Evolutionary conservation across 371 early-diverging fungal genomes (phyloP), one percentile per base, ranked within the genome.

Genomic region (Lichtheimia hyalospora): DNA sequence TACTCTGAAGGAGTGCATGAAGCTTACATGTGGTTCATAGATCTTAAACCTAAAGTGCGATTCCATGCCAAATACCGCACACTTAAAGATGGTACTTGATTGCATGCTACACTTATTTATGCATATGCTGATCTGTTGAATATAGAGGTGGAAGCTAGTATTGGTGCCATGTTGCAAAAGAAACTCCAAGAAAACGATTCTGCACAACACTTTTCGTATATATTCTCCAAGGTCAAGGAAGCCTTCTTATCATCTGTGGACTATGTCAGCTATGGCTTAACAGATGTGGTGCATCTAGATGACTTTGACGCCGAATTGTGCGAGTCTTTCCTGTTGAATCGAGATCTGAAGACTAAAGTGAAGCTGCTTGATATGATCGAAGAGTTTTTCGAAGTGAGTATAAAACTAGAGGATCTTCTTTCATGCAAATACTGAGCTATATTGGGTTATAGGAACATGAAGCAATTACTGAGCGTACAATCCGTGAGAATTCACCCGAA

Each of bases 101-200:
- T 21, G 49, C 6, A 6, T 34, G 27, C 3, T 28, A 20, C 13
- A 27, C 43, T n/a, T 40, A 6, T 41, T 2, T 49, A 28, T 28
- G 25, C 34, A 24, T 25, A 3, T 53, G 14, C 18, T 14, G 39
- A 10, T 8, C 34, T 34, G 6, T 4, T 34, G 34, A 34, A 8
- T 52, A 24, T 58, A 89, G 90, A 89, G 73, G 82, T 89, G 49
- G 86, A 88, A 64, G 74, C 66, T 21, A 85, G 81, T 20, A 60
- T 88, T n/a, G 71, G 75, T 34, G 57, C 73, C 0, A 79, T 75
- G 59, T 62, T 89, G 7, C 54, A 75, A 28, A 58, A 69, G 8
- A 73, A 74, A 23, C 56, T 89, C 41, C 61, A 69, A 27, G 67
- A 77, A 43, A 62, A 74, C 14, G 70, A 81, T 49, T 60, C 82